A percentile compares a stretch with the other conserved stretches of the same genome.
phyloP scores from a whole-genome alignment of 1,284 basidiomycete genomes.

The Rhodotorula sp. region DNA sequence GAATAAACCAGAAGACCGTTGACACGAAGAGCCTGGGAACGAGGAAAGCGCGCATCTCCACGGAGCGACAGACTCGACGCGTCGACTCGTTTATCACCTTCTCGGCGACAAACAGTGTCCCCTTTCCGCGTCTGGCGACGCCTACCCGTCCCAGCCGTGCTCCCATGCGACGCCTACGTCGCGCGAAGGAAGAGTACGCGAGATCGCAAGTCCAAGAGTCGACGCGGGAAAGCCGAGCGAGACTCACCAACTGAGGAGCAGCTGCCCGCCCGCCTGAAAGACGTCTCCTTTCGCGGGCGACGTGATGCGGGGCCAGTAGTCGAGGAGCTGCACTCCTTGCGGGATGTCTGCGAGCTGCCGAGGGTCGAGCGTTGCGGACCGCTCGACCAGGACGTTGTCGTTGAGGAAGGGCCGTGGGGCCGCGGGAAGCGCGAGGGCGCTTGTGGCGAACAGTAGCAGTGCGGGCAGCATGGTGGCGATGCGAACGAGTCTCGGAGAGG shows the following conservation, averaged over 20 bases:
- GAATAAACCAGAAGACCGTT: background rate
- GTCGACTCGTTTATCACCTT: too few relatives aligned
- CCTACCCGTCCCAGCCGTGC: background rate
- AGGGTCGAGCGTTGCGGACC: background rate
- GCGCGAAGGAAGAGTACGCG: background rate
- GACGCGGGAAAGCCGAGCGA: background rate
- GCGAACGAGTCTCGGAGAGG: background rate
- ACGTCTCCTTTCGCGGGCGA: background rate
- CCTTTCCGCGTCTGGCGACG: too few relatives aligned
- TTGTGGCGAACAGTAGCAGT: background rate
- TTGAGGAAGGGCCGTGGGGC: background rate
- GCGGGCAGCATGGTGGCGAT: background rate
- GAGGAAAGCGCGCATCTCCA: too few relatives aligned
- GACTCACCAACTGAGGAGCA: conserved; percentile 21
- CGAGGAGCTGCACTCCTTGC: background rate
- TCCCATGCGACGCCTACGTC: background rate
- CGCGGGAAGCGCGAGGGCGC: background rate
- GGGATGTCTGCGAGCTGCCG: background rate
- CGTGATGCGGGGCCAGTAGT: conserved; percentile 20
- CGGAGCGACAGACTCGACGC: too few relatives aligned
- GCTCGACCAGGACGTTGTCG: background rate
- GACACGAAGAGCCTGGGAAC: background rate
- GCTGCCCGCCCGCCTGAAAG: conserved; percentile 4
- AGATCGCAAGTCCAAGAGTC: background rate
- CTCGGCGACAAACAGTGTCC: too few relatives aligned